phyloP scores from a whole-genome alignment of 1,139 yeast species.

The Hyphopichia buzzinii region DNA sequence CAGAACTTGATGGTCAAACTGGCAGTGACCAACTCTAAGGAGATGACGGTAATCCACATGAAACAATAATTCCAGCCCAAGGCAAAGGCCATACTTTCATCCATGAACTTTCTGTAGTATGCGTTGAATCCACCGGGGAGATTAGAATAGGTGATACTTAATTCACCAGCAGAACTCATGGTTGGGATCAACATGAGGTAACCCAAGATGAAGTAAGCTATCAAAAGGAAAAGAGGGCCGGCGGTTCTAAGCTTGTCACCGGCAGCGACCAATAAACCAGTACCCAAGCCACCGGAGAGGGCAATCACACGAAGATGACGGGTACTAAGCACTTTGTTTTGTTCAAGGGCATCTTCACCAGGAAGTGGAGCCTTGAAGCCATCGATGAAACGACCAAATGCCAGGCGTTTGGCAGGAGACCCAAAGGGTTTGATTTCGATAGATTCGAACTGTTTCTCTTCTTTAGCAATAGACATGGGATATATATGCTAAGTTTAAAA shows the following conservation, averaged over 20 bases:
- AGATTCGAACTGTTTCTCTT: neutral
- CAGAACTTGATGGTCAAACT: slow-evolving; percentile 36
- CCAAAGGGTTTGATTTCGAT: neutral
- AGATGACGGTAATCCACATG: slow-evolving; percentile 35
- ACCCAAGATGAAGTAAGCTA: slow-evolving; percentile 34
- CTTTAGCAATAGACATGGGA: too few relatives aligned
- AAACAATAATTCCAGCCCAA: slow-evolving; percentile 38
- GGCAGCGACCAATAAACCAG: slow-evolving; percentile 37
- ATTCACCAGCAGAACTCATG: slow-evolving; percentile 34
- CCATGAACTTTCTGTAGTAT: slow-evolving; percentile 32
- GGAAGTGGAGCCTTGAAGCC: slow-evolving; percentile 5
- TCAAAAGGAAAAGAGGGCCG: slow-evolving; percentile 33
- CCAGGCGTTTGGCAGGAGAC: neutral
- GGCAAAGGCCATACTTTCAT: slow-evolving; percentile 34
- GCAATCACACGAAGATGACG: slow-evolving; percentile 34
- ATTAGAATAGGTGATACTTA: slow-evolving; percentile 30
- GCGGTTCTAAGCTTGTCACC: slow-evolving; percentile 32
- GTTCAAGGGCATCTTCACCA: slow-evolving; percentile 1
- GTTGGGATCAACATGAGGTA: slow-evolving; percentile 36
- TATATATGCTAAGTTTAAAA: too few relatives aligned
- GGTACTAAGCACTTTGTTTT: slow-evolving; percentile 4
- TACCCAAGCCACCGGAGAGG: slow-evolving; percentile 35
- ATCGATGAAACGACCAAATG: slow-evolving; percentile 2
- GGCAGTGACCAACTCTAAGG: slow-evolving; percentile 38
- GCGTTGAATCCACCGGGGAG: slow-evolving; percentile 37